Conservation (phyloP, 148 eudicot species). For the Rhododendron molle region DNA sequence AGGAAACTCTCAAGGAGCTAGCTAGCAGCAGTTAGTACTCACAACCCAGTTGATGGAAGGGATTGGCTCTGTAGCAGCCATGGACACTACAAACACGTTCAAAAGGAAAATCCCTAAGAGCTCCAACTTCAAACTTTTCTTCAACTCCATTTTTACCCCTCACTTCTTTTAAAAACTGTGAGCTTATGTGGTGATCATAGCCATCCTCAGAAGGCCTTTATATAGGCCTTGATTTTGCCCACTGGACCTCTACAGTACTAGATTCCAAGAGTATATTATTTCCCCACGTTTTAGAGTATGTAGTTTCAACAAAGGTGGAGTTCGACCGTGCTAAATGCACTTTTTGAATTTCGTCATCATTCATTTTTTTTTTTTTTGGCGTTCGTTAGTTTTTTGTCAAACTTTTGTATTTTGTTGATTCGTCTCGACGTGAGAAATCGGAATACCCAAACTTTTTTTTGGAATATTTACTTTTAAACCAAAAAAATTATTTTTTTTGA, state of each 20-base stretch:
- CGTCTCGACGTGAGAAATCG: no score
- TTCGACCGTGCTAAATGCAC: no score
- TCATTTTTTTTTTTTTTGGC: no score
- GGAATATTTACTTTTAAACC: no score
- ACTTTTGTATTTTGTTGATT: no score
- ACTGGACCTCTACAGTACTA: not conserved
- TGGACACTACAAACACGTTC: not conserved
- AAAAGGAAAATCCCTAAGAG: not conserved
- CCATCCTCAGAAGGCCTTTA: not conserved
- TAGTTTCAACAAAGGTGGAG: no score
- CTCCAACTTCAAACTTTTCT: not conserved
- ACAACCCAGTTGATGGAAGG: not conserved
- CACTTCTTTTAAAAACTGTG: not conserved
- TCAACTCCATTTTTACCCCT: not conserved
- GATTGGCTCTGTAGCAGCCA: not conserved
- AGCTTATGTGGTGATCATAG: not conserved
- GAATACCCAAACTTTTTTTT: no score
- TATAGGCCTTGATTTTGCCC: not conserved
- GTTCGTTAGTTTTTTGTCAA: no score
- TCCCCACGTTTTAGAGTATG: not conserved
- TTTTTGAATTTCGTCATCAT: no score
- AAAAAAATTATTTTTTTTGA: no score
- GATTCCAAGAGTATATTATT: not conserved
- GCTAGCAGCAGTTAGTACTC: not conserved
- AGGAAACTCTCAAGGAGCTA: not conserved